Evolutionary conservation across 495 filamentous ascomycete genomes (phyloP).

Genomic region (Aspergillus affinis): DNA sequence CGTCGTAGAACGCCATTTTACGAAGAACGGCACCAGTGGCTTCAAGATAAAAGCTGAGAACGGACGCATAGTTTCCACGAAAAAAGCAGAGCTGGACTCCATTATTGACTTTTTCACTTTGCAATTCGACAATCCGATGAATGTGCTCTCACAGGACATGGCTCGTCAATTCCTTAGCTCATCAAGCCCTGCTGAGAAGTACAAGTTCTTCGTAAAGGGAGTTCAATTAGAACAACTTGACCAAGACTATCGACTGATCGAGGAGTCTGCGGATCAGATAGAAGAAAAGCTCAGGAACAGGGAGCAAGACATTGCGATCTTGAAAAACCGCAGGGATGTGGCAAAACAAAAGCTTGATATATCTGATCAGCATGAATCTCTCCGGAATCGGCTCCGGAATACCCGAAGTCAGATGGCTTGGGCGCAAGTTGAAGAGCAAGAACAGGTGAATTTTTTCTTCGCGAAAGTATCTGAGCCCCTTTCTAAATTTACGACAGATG

Average conservation of each 20-base stretch:
- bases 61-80: conserved; percentile 73
- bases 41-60: conserved; percentile 82
- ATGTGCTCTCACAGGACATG: conserved; percentile 94
- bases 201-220: conserved; percentile 94
- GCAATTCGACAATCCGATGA: conserved; percentile 97
- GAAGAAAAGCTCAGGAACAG: conserved; percentile 54
- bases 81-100: conserved; percentile 85
- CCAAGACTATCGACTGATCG: conserved; percentile 82
- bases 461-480: background rate
- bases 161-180: conserved; percentile 90
- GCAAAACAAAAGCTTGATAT: conserved; percentile 54
- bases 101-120: conserved; percentile 90
- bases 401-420: conserved; percentile 65
- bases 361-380: conserved; percentile 55
- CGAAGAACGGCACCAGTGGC: conserved; percentile 68
- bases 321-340: conserved; percentile 46
- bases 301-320: conserved; percentile 46
- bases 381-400: conserved; percentile 51
- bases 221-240: conserved; percentile 92
- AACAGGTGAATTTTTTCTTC: conserved; percentile 32
- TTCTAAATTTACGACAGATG: conserved; percentile 24
- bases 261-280: conserved; percentile 67
- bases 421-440: conserved; percentile 65
- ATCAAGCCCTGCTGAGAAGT: conserved; percentile 80
- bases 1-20: conserved; percentile 86